These are phyloP conservation scores for Theobroma grandiflorum DNA, from an alignment of 441 rosid species.

Conservation along the genomic window DNA sequence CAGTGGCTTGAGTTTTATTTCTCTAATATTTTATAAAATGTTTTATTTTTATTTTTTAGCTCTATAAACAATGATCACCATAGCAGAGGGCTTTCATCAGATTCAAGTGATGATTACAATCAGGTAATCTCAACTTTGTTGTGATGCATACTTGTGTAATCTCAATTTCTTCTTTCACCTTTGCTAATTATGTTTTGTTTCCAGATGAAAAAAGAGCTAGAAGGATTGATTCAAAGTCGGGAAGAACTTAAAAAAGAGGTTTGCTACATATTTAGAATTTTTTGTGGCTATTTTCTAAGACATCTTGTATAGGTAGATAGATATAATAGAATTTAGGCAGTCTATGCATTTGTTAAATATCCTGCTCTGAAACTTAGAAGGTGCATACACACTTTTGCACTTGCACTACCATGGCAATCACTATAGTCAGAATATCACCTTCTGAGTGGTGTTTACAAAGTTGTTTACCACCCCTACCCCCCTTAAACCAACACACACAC, in stretches of 20 bases:
- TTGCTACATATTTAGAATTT: slow-evolving; percentile 22
- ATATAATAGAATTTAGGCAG: slow-evolving; percentile 1
- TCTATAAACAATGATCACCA: slow-evolving; percentile 46
- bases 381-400: neutral
- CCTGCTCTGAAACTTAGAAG: neutral
- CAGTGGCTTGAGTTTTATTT: neutral
- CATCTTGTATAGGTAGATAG: neutral
- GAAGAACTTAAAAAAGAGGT: slow-evolving; percentile 76
- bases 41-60: slow-evolving; percentile 43
- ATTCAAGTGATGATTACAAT: slow-evolving; percentile 52
- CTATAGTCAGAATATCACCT: neutral
- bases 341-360: neutral
- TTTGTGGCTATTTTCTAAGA: neutral
- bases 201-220: slow-evolving; percentile 72
- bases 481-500: neutral
- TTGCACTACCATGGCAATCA: neutral
- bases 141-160: neutral
- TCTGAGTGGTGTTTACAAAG: neutral
- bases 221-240: slow-evolving; percentile 50
- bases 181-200: slow-evolving; percentile 26
- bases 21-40: neutral
- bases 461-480: neutral
- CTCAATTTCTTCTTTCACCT: neutral
- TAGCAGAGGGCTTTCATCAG: slow-evolving; percentile 56
- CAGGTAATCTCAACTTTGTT: slow-evolving; percentile 49